phyloP scores from a whole-genome alignment of 2,329 filamentous ascomycete species.

The Cryphonectria carpinicola region DNA sequence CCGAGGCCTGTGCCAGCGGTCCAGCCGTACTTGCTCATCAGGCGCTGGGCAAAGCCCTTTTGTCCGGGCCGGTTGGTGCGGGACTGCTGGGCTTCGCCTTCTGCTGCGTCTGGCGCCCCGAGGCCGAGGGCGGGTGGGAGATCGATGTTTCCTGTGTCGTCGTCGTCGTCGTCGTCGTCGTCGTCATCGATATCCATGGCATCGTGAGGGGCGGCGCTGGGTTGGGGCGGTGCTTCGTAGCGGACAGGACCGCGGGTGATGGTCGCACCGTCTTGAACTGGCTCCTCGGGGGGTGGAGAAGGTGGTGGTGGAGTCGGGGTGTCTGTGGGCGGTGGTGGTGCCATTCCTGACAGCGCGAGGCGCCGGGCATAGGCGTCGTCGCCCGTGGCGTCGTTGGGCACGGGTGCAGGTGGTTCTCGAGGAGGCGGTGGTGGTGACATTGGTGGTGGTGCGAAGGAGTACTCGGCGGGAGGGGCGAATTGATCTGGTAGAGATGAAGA shows the following conservation, averaged over 20 bases:
- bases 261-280: constrained; percentile 51
- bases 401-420: constrained; percentile 44
- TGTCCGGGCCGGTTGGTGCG: constrained; percentile 76
- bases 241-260: constrained; percentile 81
- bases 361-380: constrained; percentile 72
- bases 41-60: constrained; percentile 80
- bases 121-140: constrained; percentile 59
- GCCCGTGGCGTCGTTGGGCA: constrained; percentile 63
- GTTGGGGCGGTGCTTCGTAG: constrained; percentile 60
- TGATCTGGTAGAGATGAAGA: constrained; percentile 46
- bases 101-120: constrained; percentile 37
- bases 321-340: constrained; percentile 34
- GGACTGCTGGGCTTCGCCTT: constrained; percentile 38
- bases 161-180: constrained; percentile 38
- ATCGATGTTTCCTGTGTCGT: constrained; percentile 15
- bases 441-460: constrained; percentile 61
- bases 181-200: constrained; percentile 46
- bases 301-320: constrained; percentile 40
- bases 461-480: constrained; percentile 63
- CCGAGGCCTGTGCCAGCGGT: constrained; percentile 85
- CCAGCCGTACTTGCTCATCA: constrained; percentile 96
- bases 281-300: constrained; percentile 15
- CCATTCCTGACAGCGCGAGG: constrained; percentile 57
- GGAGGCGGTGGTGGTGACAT: constrained; percentile 46
- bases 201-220: constrained; percentile 44